Conservation (phyloP, 306 rosid genomes). For the Myrica gale region DNA sequence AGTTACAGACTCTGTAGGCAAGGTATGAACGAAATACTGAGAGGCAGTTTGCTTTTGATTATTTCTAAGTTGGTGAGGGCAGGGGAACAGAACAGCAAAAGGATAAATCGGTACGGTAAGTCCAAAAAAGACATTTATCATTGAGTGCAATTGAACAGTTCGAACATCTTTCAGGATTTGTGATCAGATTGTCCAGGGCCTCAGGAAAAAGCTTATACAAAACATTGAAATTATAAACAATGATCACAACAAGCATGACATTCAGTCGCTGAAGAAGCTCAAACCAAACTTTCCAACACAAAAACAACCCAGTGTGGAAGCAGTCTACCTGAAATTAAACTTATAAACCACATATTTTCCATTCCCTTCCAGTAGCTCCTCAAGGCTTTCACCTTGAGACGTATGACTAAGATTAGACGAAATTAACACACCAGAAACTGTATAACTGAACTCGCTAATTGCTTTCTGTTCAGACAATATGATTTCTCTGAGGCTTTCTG, state of each 20-base stretch:
- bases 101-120: background rate
- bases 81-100: background rate
- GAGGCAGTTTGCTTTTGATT: background rate
- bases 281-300: background rate
- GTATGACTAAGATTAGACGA: conserved; percentile 52
- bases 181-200: background rate
- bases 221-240: background rate
- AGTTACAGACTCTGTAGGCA: background rate
- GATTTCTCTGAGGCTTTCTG: conserved; percentile 57
- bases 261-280: background rate
- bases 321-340: conserved; percentile 65
- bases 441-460: conserved; percentile 47
- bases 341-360: conserved; percentile 49
- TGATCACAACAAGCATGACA: background rate
- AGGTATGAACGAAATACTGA: background rate
- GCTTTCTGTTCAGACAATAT: conserved; percentile 57
- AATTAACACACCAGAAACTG: conserved; percentile 72
- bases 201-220: background rate
- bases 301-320: conserved; percentile 2
- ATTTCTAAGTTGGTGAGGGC: background rate
- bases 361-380: conserved; percentile 50
- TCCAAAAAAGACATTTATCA: background rate
- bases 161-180: background rate
- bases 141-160: background rate
- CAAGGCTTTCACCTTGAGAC: conserved; percentile 60